These are phyloP conservation scores for Musa itinerans DNA, from an alignment of 176 grass and related monocot genomes.

Conservation along the genomic window DNA sequence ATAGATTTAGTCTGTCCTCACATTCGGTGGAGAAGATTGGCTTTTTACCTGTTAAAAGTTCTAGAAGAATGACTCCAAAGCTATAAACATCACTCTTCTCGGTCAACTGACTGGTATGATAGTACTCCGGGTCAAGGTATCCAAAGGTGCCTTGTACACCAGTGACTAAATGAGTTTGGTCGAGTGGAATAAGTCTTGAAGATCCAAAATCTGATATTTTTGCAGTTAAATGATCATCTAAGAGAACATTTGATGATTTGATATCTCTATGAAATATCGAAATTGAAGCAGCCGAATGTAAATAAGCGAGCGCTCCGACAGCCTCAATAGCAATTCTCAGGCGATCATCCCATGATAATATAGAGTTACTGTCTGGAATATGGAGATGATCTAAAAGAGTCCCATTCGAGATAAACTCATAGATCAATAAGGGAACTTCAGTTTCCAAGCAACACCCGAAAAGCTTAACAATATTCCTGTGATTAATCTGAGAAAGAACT, in stretches of 20 bases:
- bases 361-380: background rate
- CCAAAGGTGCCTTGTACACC: background rate
- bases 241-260: background rate
- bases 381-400: conserved; percentile 2
- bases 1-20: background rate
- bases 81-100: background rate
- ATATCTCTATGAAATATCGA: background rate
- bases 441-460: no score
- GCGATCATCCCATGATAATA: background rate
- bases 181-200: background rate
- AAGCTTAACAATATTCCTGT: background rate
- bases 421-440: no score
- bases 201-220: conserved; percentile 1
- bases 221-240: background rate
- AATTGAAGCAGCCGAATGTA: background rate
- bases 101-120: background rate
- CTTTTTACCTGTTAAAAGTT: background rate
- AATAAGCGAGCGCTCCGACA: background rate
- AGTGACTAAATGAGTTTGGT: background rate
- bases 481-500: background rate
- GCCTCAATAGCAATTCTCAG: background rate
- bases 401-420: background rate
- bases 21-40: background rate
- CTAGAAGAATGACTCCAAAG: background rate
- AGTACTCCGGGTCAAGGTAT: background rate